These are phyloP conservation scores for Glycine tomentella DNA, from an alignment of 306 rosid genomes.

Conservation along the genomic window DNA sequence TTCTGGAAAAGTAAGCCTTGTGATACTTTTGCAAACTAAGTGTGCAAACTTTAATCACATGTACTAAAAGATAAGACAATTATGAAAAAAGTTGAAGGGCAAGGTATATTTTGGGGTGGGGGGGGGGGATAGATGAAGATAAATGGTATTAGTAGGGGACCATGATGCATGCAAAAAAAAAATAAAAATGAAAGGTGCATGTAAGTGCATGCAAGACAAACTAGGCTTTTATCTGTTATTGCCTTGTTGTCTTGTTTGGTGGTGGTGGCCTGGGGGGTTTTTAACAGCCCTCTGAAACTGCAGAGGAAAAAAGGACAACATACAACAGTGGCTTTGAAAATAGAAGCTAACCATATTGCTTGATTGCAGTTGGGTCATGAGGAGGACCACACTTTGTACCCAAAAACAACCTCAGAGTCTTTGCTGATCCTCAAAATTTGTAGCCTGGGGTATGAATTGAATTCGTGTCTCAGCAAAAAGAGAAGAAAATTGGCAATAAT, in stretches of 20 bases:
- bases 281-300: slow-evolving; percentile 41
- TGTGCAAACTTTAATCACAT: no score
- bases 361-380: not conserved
- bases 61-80: no score
- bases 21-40: no score
- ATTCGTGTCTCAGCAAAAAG: not conserved
- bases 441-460: not conserved
- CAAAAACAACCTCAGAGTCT: not conserved
- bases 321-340: slow-evolving; percentile 37
- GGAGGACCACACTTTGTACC: slow-evolving; percentile 21
- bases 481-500: not conserved
- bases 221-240: slow-evolving; percentile 45
- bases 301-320: slow-evolving; percentile 39
- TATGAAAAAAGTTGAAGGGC: no score
- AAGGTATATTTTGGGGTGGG: no score
- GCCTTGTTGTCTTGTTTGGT: slow-evolving; percentile 40
- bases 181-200: slow-evolving; percentile 42
- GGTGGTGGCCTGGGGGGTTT: slow-evolving; percentile 44
- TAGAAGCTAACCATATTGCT: slow-evolving; percentile 28
- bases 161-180: slow-evolving; percentile 55
- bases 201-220: slow-evolving; percentile 63
- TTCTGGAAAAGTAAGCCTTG: no score
- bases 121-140: not conserved
- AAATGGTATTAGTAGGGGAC: slow-evolving; percentile 47
- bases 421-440: not conserved